Conservation (phyloP, 2,329 filamentous ascomycete genomes). For the Rutstroemia sp. region DNA sequence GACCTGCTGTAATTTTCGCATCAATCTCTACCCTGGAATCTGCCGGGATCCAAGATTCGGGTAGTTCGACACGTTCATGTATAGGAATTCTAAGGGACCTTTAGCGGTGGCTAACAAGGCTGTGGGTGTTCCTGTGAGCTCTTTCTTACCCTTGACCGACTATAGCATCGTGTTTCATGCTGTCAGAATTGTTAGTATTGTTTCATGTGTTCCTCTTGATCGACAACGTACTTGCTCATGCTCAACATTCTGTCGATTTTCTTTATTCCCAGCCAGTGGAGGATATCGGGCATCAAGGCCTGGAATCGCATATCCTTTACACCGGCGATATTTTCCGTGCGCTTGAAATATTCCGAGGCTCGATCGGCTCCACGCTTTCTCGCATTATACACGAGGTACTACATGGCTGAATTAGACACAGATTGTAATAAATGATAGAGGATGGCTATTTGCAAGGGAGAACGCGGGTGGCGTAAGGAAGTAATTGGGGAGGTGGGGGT, state of each 20-base stretch:
- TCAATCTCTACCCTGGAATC: slow-evolving; percentile 98
- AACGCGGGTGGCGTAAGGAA: slow-evolving; percentile 13
- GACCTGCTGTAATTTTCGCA: slow-evolving; percentile 93
- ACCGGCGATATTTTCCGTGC: slow-evolving; percentile 96
- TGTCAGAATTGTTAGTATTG: slow-evolving; percentile 31
- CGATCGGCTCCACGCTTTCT: slow-evolving; percentile 71
- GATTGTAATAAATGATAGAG: slow-evolving; percentile 5
- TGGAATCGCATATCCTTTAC: slow-evolving; percentile 98
- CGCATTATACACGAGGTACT: slow-evolving; percentile 62
- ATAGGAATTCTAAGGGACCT: slow-evolving; percentile 62
- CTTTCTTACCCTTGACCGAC: slow-evolving; percentile 62
- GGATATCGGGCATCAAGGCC: slow-evolving; percentile 93
- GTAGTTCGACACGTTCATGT: slow-evolving; percentile 82
- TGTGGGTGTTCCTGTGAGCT: slow-evolving; percentile 1
- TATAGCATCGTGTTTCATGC: slow-evolving; percentile 88
- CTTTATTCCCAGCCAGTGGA: slow-evolving; percentile 96
- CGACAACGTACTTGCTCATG: slow-evolving; percentile 67
- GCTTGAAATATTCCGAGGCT: slow-evolving; percentile 89
- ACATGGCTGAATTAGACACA: slow-evolving; percentile 18
- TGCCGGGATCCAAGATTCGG: slow-evolving; percentile 86
- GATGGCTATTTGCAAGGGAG: slow-evolving; percentile 7
- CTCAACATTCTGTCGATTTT: slow-evolving; percentile 98
- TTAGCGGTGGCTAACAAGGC: slow-evolving; percentile 8
- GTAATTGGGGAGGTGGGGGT: slow-evolving; percentile 57
- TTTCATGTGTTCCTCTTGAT: slow-evolving; percentile 9